A percentile compares a stretch with the other conserved stretches of the same genome.
These are phyloP conservation scores for Collybia sordida DNA, from an alignment of 768 basidiomycete genomes.

Conservation along the genomic window DNA sequence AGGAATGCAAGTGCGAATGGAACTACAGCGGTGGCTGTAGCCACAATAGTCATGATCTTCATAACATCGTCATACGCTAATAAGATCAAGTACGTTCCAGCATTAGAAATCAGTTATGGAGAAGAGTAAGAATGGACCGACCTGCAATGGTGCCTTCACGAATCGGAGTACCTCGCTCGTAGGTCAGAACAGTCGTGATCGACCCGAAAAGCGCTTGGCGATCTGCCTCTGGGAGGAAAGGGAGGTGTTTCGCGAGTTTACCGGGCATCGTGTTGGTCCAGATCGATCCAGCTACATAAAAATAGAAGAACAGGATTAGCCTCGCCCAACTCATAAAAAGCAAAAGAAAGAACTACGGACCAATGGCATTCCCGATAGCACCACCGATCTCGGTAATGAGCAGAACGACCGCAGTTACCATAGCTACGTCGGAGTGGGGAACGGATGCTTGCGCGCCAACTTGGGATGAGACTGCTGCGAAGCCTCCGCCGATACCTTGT, in stretches of 20 bases:
- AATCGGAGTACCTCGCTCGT: constrained; percentile 53
- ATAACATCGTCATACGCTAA: constrained; percentile 57
- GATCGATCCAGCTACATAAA: constrained; percentile 52
- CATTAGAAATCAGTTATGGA: background rate
- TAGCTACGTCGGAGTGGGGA: constrained; percentile 62
- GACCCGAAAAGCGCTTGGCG: constrained; percentile 52
- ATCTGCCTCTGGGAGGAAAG: constrained; percentile 41
- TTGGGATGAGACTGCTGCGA: constrained; percentile 56
- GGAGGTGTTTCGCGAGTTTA: constrained; percentile 55
- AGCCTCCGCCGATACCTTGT: constrained; percentile 74
- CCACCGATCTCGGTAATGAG: constrained; percentile 70
- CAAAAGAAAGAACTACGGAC: constrained; percentile 27
- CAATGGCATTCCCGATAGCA: constrained; percentile 62
- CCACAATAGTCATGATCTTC: constrained; percentile 54
- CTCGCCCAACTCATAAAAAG: background rate
- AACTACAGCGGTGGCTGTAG: constrained; percentile 51
- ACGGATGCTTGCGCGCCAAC: constrained; percentile 69
- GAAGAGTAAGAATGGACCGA: constrained; percentile 21
- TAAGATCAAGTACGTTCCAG: background rate
- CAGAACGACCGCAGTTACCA: constrained; percentile 66
- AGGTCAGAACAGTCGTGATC: constrained; percentile 48
- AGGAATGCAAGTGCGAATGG: constrained; percentile 59
- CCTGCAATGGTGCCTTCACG: constrained; percentile 64
- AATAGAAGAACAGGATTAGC: background rate
- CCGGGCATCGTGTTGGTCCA: constrained; percentile 69